phyloP scores from a whole-genome alignment of 106 monocot species.

The Allium fistulosum region DNA sequence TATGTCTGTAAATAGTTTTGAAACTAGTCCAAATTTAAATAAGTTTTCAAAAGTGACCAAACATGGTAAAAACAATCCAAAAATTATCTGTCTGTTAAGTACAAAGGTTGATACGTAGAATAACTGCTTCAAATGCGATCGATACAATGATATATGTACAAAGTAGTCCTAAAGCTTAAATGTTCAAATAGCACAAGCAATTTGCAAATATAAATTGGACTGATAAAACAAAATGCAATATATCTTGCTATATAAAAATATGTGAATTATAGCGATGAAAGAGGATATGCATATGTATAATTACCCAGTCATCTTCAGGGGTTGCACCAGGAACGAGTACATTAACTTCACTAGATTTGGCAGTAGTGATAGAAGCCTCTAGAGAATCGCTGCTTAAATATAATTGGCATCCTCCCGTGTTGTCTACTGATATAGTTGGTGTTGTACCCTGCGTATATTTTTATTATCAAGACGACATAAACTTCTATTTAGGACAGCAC shows the following conservation, averaged over 20 bases:
- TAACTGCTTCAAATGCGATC: too few species aligned
- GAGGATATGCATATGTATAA: not conserved
- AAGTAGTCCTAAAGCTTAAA: not conserved
- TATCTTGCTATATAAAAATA: not conserved
- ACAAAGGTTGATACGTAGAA: too few species aligned
- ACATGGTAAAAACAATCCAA: too few species aligned
- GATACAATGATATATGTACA: not conserved
- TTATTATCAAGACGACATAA: too few species aligned
- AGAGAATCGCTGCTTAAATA: constrained; percentile 72
- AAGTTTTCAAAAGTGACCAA: too few species aligned
- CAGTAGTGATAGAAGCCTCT: constrained; percentile 69
- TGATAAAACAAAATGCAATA: not conserved
- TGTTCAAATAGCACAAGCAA: not conserved
- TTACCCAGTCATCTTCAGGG: constrained; percentile 75
- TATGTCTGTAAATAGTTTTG: too few species aligned
- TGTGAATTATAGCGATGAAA: not conserved
- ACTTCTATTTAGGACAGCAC: not conserved
- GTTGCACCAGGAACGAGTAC: constrained; percentile 52
- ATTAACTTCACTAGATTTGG: constrained; percentile 89
- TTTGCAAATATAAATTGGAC: not conserved
- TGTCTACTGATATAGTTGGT: constrained; percentile 88
- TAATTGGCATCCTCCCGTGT: constrained; percentile 76
- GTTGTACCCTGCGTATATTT: constrained; percentile 62
- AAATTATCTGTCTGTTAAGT: too few species aligned
- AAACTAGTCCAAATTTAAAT: too few species aligned